Conservation (phyloP, 805 yeast genomes). For the Lachancea sp. region DNA sequence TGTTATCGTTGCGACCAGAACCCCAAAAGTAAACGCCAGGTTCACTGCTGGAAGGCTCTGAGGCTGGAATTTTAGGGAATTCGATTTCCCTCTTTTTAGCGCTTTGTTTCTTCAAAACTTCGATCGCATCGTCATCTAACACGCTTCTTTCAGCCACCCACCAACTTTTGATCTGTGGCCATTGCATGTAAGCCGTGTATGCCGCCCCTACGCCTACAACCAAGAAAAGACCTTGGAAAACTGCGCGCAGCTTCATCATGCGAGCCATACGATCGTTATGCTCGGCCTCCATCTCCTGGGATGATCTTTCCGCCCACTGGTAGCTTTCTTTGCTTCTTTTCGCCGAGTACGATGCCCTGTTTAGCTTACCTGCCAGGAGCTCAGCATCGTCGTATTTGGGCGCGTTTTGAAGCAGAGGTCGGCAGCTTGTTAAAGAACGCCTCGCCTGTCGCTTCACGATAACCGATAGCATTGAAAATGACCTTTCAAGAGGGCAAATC, state of each 20-base stretch:
- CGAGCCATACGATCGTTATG: slow-evolving; percentile 34
- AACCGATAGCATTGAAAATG: not conserved
- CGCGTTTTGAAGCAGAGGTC: slow-evolving; percentile 13
- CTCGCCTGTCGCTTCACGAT: not conserved
- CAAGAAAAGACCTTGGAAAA: slow-evolving; percentile 37
- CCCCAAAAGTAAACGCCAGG: slow-evolving; percentile 68
- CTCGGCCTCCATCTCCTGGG: slow-evolving; percentile 15
- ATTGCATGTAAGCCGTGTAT: slow-evolving; percentile 34
- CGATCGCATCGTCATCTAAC: slow-evolving; percentile 21
- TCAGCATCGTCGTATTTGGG: slow-evolving; percentile 34
- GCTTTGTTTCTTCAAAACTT: slow-evolving; percentile 18
- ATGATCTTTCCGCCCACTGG: slow-evolving; percentile 20
- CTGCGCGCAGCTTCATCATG: slow-evolving; percentile 40
- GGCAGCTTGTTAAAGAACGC: not conserved
- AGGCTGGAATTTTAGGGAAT: slow-evolving; percentile 27
- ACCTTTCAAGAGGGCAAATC: not conserved
- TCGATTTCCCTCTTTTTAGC: slow-evolving; percentile 15
- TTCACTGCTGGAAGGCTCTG: slow-evolving; percentile 34
- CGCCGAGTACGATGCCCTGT: slow-evolving; percentile 24
- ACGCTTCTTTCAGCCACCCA: slow-evolving; percentile 20
- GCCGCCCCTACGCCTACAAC: slow-evolving; percentile 35
- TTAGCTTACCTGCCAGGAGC: slow-evolving; percentile 24
- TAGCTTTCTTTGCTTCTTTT: slow-evolving; percentile 18
- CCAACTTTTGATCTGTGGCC: slow-evolving; percentile 32
- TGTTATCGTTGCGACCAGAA: slow-evolving; percentile 26